Base-by-base conservation (phyloP, 805 yeast genomes). In the Candida golubevii region DNA sequence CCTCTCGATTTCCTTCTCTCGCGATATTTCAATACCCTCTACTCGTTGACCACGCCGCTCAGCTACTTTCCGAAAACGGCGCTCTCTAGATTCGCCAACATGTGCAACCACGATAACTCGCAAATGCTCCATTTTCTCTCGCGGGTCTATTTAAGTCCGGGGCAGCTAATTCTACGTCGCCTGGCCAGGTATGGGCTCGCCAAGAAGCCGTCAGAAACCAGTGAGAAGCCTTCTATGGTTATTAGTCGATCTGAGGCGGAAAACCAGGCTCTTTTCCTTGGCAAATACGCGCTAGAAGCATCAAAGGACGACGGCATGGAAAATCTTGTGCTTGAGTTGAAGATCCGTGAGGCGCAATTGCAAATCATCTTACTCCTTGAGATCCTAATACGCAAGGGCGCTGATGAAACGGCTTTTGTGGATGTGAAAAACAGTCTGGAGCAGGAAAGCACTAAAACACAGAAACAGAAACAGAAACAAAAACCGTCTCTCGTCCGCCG, bases 281-380 rank as follows among this genome's bases (percentile, higher is more conserved):
- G 41, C 31, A 48, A 45, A n/a, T 36, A 50, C 26, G 34, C 35
- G 7, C 31, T 8, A 10, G 41, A 44, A 27, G n/a, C 14, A 7
- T 15, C 14, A 26, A 44, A 32, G 27, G 54, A 50, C 7, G 62
- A 62, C 26, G 50, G 56, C 8, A 34, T 63, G 1, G 54, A 53
- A 1, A 66, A 61, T 12, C 47, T 74, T 1, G 54, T 67, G 2
- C 57, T 64, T 33, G 68, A 71, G 33, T 61, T 79, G 46, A 80
- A 79, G 49, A 64, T 75, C 2, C 61, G 83, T 31, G 85, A 80
- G 49, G 75, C 81, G 1, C 82, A 79, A 48, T 55, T 80, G 29
- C 85, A 80, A 53, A 62, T 78, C 0, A 51, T 80, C 2, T 47
- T 78, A 0, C 48, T 76, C 2, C 51, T 80, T 34, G 85, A 80